Base-by-base conservation (phyloP, 352 stramenopile species). In the Globisporangium solare region DNA sequence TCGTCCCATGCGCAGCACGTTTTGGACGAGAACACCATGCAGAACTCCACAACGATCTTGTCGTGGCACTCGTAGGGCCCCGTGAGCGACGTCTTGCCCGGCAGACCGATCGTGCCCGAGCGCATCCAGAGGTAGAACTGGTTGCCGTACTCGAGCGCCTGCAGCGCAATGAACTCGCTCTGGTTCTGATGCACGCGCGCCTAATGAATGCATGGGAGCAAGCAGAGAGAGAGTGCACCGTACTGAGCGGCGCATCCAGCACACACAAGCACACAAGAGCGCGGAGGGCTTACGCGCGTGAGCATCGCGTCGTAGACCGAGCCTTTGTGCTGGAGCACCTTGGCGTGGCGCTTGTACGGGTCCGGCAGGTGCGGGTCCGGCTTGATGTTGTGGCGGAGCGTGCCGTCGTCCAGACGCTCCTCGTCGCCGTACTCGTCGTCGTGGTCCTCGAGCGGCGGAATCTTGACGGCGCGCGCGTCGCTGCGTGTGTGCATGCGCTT, bases 131-230 rank as follows among this genome's bases (percentile, higher is more conserved):
- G 62, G 40, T 68, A 86, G 37, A 79, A 89, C 35, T 72, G 57
- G 7, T 61, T 53, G 3, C 74, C 68, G 40, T 75, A 67, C 57
- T 76, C 62, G 14, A 89, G 66, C 51, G 70, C 79, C 56, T 89
- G 79, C 10, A 89, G 51, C 45, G 74, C 70, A 39, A 85, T 74
- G 47, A 88, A 89, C 48, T 89, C 79, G 63, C 74, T 86, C 51
- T 82, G 68, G 53, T 83, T 73, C 51, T 83, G 63, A 49, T 81
- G 68, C 22, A 89, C 71, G 41, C 74, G 70, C 14, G 76, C 76
- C 79, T 87, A 54, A 47, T 51, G 48, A 51, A 27, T 11, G 24
- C 2, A 24, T 17, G 31, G 18, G 6, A 24, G 6, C 3, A 35
- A 35, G 4, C 7, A 35, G 4, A 35, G 4, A 35, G 6, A 35